phyloP scores from a whole-genome alignment of 352 stramenopile genomes.

The Phytopythium cucurbitacearum region DNA sequence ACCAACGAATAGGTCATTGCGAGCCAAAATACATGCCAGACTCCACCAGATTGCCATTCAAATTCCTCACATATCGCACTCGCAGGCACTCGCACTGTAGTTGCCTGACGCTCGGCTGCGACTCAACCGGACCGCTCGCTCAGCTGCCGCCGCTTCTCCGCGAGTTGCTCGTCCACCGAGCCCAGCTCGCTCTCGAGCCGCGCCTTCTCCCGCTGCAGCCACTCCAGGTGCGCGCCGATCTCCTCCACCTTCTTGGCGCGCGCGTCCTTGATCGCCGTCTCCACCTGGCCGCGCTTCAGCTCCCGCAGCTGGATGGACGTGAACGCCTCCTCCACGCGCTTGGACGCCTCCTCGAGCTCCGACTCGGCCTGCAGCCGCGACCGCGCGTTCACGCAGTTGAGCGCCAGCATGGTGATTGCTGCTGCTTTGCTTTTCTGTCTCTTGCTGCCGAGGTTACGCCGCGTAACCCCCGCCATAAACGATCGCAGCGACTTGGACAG shows the following conservation, averaged over 20 bases:
- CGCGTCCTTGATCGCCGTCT: conserved; percentile 32
- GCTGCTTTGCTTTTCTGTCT: conserved; percentile 3
- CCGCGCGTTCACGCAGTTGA: conserved; percentile 69
- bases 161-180: conserved; percentile 38
- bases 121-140: conserved; percentile 24
- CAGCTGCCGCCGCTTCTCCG: conserved; percentile 52
- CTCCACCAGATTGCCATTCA: too few relatives aligned
- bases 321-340: conserved; percentile 55
- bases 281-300: conserved; percentile 28
- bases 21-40: too few relatives aligned
- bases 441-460: conserved; percentile 6
- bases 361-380: conserved; percentile 45
- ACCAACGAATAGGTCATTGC: too few relatives aligned
- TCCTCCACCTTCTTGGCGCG: conserved; percentile 30
- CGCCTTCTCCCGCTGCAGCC: conserved; percentile 44
- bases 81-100: too few relatives aligned
- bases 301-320: conserved; percentile 56
- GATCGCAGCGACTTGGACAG: conserved; percentile 12
- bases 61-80: too few relatives aligned
- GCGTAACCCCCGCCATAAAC: conserved; percentile 7
- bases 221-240: conserved; percentile 50
- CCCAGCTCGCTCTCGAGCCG: conserved; percentile 42
- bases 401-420: conserved; percentile 29
- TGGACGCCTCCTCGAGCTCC: conserved; percentile 66
- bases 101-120: too few relatives aligned